A percentile compares a stretch with the other conserved stretches of the same genome.
Evolutionary conservation across 495 filamentous ascomycete genomes (phyloP).

Genomic region (Xylaria longipes): DNA sequence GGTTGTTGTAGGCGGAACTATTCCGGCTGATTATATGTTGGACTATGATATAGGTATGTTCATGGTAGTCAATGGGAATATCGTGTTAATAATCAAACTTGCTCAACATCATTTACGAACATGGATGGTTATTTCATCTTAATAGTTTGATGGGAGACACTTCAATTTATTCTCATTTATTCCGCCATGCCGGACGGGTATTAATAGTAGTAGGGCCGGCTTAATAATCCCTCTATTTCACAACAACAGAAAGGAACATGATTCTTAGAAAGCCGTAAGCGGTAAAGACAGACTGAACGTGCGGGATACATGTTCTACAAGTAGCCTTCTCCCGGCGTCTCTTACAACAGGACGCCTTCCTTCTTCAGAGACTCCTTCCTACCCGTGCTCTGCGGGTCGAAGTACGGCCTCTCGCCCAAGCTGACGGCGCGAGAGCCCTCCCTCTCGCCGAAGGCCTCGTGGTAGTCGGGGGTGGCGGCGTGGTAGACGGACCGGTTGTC

Average conservation of each 20-base stretch:
- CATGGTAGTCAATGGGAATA: not conserved
- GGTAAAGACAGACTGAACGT: conserved; percentile 5
- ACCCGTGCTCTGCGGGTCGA: conserved; percentile 65
- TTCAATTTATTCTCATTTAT: not conserved
- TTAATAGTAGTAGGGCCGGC: not conserved
- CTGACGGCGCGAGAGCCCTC: conserved; percentile 68
- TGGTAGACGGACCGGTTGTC: conserved; percentile 78
- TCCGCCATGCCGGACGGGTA: not conserved
- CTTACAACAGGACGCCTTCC: conserved; percentile 21
- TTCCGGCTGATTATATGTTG: not conserved
- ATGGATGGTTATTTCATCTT: not conserved
- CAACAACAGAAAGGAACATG: not conserved
- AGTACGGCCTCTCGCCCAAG: conserved; percentile 73
- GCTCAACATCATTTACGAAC: not conserved
- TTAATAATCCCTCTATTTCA: not conserved
- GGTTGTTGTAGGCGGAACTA: not conserved
- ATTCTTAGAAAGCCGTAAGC: not conserved
- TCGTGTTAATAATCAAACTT: not conserved
- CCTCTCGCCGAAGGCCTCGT: conserved; percentile 60
- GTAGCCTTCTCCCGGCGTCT: not conserved
- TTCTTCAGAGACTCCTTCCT: conserved; percentile 63
- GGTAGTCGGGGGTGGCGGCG: conserved; percentile 73
- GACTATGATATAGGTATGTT: not conserved
- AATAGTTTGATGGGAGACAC: not conserved
- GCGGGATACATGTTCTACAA: not conserved